Evolutionary conservation across 2,329 filamentous ascomycete species (phyloP), one percentile per base, ranked within the genome.

Genomic region (Ceratocystis destructans): DNA sequence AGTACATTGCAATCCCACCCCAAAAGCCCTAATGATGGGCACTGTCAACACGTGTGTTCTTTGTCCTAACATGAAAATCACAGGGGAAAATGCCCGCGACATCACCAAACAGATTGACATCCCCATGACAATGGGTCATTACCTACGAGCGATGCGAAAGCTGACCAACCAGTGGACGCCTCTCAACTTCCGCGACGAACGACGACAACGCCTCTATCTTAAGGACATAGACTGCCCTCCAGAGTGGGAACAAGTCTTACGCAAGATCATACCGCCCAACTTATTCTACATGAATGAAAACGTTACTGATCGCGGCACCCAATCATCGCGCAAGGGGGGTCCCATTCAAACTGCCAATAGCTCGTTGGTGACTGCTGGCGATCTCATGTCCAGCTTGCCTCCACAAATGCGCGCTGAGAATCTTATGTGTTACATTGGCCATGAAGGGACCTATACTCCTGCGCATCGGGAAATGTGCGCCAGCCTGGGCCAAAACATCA

Each of bases 381-480:
- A 99, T 73, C 77, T 99, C 44, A 99, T 99, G 94, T 96, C 91
- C 73, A 92, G 88, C 71, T 80, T 99, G 3, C 90, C 91, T 0
- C 78, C 82, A 55, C 84, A 87, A 53, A 96, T 96, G 90, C 87
- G 91, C 62, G 94, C 94, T 0, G 87, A 96, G 73, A 99, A 99
- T 69, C 80, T 99, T 71, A 96, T 96, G 94, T 97, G 93, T 74
- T 99, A 99, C 72, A 87, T 97, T 71, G 94, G 94, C 0, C 93
- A 97, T 72, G 94, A 99, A 77, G 94, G 94, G 5, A 99, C 94
- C 0, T 97, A 93, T 73, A 99, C 94, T 0, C 93, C 94, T 8
- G 87, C 92, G 0, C 94, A 99, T 76, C 85, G 90, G 70, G 94
- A 99, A 75, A 99, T 99, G 94, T 99, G 94, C 75, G 94, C 90